phyloP scores from a whole-genome alignment of 2,329 filamentous ascomycete species.

The Phialocephala sp. region DNA sequence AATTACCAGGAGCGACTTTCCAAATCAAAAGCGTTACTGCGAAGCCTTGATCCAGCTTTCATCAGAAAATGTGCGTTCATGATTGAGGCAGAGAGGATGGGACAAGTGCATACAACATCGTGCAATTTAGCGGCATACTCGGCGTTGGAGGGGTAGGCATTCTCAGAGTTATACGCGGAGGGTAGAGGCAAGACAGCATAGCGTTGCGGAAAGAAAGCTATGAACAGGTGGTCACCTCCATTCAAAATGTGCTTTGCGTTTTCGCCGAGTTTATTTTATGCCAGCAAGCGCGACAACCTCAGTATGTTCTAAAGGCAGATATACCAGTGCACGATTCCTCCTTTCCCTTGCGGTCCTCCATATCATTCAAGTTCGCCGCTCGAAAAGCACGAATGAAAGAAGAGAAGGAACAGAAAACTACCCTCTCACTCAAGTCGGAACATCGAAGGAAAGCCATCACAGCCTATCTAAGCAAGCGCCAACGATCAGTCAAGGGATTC shows the following conservation, averaged over 20 bases:
- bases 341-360: slow-evolving; percentile 9
- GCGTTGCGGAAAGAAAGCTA: slow-evolving; percentile 1
- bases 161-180: slow-evolving; percentile 13
- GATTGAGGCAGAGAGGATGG: neutral
- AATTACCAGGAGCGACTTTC: slow-evolving; percentile 88
- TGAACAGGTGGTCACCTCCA: slow-evolving; percentile 5
- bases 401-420: slow-evolving; percentile 26
- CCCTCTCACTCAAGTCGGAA: slow-evolving; percentile 21
- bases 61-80: neutral
- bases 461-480: slow-evolving; percentile 49
- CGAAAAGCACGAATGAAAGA: slow-evolving; percentile 33
- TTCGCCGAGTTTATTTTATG: slow-evolving; percentile 10
- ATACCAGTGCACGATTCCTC: neutral
- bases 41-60: slow-evolving; percentile 56
- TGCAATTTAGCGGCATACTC: slow-evolving; percentile 40
- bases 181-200: slow-evolving; percentile 8
- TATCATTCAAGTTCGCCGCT: slow-evolving; percentile 17
- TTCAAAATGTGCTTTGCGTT: slow-evolving; percentile 10
- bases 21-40: slow-evolving; percentile 86
- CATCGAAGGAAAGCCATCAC: slow-evolving; percentile 40
- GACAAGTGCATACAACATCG: slow-evolving; percentile 13
- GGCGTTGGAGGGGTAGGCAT: slow-evolving; percentile 27
- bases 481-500: slow-evolving; percentile 41
- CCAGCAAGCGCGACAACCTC: neutral
- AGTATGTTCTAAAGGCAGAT: neutral